Percentiles rank a stretch among this genome's conserved stretches.
Conservation (phyloP, 371 early-diverging fungal genomes). For the Circinella umbellata region DNA sequence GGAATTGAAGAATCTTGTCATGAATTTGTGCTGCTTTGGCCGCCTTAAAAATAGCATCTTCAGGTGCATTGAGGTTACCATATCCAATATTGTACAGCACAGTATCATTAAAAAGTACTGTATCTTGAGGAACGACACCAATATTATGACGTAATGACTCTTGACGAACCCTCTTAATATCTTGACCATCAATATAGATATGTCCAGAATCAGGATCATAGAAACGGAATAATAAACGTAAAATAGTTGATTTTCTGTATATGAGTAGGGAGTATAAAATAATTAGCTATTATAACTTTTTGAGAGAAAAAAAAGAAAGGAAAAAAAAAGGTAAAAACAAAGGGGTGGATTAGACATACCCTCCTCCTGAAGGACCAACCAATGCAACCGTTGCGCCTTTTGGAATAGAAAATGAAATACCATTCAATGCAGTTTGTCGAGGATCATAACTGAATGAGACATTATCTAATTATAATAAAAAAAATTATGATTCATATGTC, state of each 20-base stretch:
- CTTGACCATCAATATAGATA: slow-evolving; percentile 90
- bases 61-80: slow-evolving; percentile 64
- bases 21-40: slow-evolving; percentile 88
- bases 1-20: slow-evolving; percentile 67
- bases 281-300: too few relatives aligned
- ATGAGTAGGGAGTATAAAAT: too few relatives aligned
- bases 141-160: slow-evolving; percentile 71
- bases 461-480: slow-evolving; percentile 48
- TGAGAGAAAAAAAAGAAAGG: too few relatives aligned
- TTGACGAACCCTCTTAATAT: slow-evolving; percentile 76
- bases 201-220: slow-evolving; percentile 82
- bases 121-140: slow-evolving; percentile 91
- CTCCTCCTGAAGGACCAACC: slow-evolving; percentile 92
- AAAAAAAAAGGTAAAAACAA: too few relatives aligned
- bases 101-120: slow-evolving; percentile 84
- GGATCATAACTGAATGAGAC: slow-evolving; percentile 82
- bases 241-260: slow-evolving; percentile 79
- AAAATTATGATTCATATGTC: neutral
- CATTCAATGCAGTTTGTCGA: slow-evolving; percentile 68
- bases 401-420: slow-evolving; percentile 84
- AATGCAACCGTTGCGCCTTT: slow-evolving; percentile 83
- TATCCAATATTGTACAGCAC: slow-evolving; percentile 84
- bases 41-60: slow-evolving; percentile 72
- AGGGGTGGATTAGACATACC: slow-evolving; percentile 28
- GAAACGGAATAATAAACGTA: slow-evolving; percentile 91